phyloP scores from a whole-genome alignment of 495 filamentous ascomycete genomes.

The Talaromyces trachyspermus region DNA sequence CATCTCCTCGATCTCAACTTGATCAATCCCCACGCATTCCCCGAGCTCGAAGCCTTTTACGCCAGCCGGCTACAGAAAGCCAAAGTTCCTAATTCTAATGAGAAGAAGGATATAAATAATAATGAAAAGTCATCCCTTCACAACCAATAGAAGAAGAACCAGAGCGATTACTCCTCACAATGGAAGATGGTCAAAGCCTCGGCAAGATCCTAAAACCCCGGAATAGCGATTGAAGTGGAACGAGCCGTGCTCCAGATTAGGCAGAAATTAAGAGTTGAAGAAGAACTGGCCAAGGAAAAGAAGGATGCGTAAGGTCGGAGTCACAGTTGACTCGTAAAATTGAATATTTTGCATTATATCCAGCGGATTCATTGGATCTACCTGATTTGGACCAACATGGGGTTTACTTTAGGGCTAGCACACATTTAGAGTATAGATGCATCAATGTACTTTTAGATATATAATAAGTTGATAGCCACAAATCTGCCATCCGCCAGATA shows the following conservation, averaged over 20 bases:
- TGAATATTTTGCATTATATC: neutral
- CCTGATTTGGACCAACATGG: too few species aligned
- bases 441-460: too few species aligned
- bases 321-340: neutral
- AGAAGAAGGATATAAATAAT: neutral
- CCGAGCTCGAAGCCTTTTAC: constrained; percentile 68
- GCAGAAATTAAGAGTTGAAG: constrained; percentile 50
- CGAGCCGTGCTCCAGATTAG: constrained; percentile 84
- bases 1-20: constrained; percentile 69
- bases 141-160: constrained; percentile 27
- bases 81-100: neutral
- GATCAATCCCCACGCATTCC: constrained; percentile 52
- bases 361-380: neutral
- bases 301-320: neutral
- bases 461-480: too few species aligned
- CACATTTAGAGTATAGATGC: too few species aligned
- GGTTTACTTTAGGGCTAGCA: too few species aligned
- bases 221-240: constrained; percentile 81
- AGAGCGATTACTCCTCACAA: constrained; percentile 50
- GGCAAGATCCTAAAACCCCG: constrained; percentile 65
- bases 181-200: constrained; percentile 52
- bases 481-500: too few species aligned
- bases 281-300: constrained; percentile 27
- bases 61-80: constrained; percentile 31
- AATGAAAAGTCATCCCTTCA: neutral